Percentiles rank a stretch among this genome's conserved stretches.
Conservation (phyloP, 306 rosid species). For the Sophora flavescens region DNA sequence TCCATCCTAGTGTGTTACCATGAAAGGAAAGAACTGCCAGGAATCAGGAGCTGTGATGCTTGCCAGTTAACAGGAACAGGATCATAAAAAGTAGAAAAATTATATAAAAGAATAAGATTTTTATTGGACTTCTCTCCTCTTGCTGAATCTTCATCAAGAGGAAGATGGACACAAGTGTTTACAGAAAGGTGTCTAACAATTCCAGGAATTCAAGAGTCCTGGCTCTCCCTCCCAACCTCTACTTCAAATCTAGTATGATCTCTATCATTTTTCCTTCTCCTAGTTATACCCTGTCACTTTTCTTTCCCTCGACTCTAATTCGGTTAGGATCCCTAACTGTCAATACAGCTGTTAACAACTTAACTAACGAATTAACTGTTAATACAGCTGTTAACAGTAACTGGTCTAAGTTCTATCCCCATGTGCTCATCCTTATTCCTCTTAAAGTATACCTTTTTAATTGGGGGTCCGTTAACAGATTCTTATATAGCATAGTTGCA, state of each 20-base stretch:
- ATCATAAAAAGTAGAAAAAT: conserved; percentile 29
- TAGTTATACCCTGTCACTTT: background rate
- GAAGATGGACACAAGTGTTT: conserved; percentile 3
- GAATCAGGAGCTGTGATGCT: too few species aligned
- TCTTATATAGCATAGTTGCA: conserved; percentile 8
- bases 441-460: background rate
- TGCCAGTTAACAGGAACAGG: background rate
- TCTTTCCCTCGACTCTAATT: background rate
- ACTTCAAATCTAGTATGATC: conserved; percentile 23
- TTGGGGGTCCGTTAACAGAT: background rate
- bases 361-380: background rate
- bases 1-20: too few species aligned
- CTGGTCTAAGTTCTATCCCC: background rate
- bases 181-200: conserved; percentile 2
- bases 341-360: background rate
- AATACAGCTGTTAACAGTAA: too few species aligned
- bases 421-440: background rate
- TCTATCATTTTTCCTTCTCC: conserved; percentile 26
- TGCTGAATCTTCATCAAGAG: conserved; percentile 20
- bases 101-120: conserved; percentile 27
- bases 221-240: conserved; percentile 9
- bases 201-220: background rate
- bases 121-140: conserved; percentile 26
- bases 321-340: conserved; percentile 14
- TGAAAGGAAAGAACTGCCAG: too few species aligned